phyloP scores from a whole-genome alignment of 2,329 filamentous ascomycete species.

The Nannizziopsis barbatae region DNA sequence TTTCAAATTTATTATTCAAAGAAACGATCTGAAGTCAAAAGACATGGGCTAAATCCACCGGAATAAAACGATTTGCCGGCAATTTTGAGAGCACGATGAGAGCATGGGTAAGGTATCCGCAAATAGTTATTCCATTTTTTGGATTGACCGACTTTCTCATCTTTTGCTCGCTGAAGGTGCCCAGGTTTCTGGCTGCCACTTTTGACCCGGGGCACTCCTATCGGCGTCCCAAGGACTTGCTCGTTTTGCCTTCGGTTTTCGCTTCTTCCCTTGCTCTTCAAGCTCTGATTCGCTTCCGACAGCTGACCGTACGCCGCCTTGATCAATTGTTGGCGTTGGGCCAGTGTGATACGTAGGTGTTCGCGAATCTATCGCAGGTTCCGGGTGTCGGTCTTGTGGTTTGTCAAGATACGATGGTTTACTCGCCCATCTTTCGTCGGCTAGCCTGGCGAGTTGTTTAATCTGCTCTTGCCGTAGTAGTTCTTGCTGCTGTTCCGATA shows the following conservation, averaged over 20 bases:
- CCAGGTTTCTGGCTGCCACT: constrained; percentile 59
- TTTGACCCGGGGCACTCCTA: constrained; percentile 48
- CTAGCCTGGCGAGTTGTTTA: constrained; percentile 48
- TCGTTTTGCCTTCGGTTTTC: constrained; percentile 12
- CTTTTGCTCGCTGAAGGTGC: constrained; percentile 37
- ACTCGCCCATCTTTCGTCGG: constrained; percentile 51
- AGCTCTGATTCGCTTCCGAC: constrained; percentile 25
- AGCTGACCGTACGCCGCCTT: constrained; percentile 24
- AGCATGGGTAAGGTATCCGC: too few relatives aligned
- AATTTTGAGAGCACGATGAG: too few relatives aligned
- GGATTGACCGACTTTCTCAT: constrained; percentile 17
- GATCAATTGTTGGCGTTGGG: constrained; percentile 16
- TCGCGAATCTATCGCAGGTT: constrained; percentile 35
- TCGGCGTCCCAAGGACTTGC: constrained; percentile 49
- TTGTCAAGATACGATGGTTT: constrained; percentile 49
- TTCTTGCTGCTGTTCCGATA: constrained; percentile 50
- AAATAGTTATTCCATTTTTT: background rate
- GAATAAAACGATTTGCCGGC: too few relatives aligned
- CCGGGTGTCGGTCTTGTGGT: constrained; percentile 38
- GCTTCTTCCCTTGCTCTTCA: constrained; percentile 17
- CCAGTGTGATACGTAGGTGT: constrained; percentile 31
- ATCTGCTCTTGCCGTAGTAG: constrained; percentile 46
- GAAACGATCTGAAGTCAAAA: too few relatives aligned
- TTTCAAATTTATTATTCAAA: too few relatives aligned
- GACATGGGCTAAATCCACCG: too few relatives aligned